Conservation (phyloP, 192 early-diverging fungal species). For the Coemansia sp. region DNA sequence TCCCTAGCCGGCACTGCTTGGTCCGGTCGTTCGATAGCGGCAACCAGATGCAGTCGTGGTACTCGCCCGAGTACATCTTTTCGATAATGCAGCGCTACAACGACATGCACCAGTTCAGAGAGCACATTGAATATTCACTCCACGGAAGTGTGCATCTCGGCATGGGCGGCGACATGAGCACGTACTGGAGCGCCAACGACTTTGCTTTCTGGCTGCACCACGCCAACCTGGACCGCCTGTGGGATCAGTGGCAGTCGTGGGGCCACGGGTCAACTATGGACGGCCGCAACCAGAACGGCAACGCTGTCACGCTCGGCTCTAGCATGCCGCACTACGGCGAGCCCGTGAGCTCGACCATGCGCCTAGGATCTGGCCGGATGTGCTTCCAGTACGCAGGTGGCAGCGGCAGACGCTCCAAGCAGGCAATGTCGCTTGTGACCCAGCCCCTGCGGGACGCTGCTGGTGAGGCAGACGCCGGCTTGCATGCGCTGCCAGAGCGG, state of each 20-base stretch:
- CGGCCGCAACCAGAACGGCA: constrained; percentile 25
- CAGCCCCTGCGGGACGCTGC: constrained; percentile 2
- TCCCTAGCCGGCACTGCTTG: constrained; percentile 45
- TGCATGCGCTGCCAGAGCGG: constrained; percentile 22
- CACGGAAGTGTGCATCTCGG: constrained; percentile 53
- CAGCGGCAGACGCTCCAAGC: background rate
- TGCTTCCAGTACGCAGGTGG: constrained; percentile 39
- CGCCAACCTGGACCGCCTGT: constrained; percentile 58
- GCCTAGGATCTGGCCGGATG: constrained; percentile 39
- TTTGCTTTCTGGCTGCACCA: constrained; percentile 63
- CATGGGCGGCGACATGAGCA: constrained; percentile 51
- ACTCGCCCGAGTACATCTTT: constrained; percentile 48
- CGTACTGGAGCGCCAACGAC: constrained; percentile 55
- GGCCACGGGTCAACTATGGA: constrained; percentile 40
- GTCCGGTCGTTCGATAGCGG: constrained; percentile 29
- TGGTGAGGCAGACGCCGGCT: constrained; percentile 9
- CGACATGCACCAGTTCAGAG: constrained; percentile 46
- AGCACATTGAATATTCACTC: constrained; percentile 47
- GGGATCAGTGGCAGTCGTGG: constrained; percentile 55
- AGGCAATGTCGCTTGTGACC: constrained; percentile 24
- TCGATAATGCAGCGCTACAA: constrained; percentile 41
- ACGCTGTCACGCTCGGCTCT: constrained; percentile 19
- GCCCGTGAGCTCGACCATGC: constrained; percentile 33
- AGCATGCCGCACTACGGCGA: constrained; percentile 38
- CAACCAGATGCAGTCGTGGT: constrained; percentile 37